Conservation (phyloP, 2,329 filamentous ascomycete genomes). For the Calonectria multiphialidica region DNA sequence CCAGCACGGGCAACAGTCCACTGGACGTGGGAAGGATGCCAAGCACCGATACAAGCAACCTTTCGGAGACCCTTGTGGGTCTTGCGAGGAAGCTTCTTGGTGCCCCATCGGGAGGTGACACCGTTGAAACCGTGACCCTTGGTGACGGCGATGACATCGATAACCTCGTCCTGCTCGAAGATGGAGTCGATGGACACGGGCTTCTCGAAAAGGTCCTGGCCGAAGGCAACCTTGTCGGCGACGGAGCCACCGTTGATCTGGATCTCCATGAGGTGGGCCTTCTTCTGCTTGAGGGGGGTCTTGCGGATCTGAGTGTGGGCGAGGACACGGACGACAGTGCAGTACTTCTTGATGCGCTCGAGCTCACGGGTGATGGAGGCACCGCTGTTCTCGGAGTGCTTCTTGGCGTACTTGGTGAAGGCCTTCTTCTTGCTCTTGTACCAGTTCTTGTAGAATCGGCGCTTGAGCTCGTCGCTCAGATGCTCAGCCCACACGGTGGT, state of each 20-base stretch:
- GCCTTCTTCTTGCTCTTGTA: slow-evolving; percentile 99
- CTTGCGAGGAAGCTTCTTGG: slow-evolving; percentile 99
- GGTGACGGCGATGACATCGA: slow-evolving; percentile 99
- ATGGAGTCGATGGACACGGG: slow-evolving; percentile 90
- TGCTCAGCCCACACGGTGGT: slow-evolving; percentile 99
- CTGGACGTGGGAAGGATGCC: slow-evolving; percentile 99
- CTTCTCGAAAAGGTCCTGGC: slow-evolving; percentile 98
- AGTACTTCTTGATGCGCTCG: slow-evolving; percentile 99
- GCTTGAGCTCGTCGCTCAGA: slow-evolving; percentile 97
- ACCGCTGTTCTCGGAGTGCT: slow-evolving; percentile 95
- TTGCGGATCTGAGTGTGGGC: slow-evolving; percentile 99
- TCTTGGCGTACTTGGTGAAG: slow-evolving; percentile 99
- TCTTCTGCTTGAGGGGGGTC: slow-evolving; percentile 99
- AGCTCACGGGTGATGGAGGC: slow-evolving; percentile 95
- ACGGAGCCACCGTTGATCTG: slow-evolving; percentile 98
- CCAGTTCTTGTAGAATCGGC: slow-evolving; percentile 99
- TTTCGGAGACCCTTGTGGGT: slow-evolving; percentile 99
- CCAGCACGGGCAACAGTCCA: slow-evolving; percentile 99
- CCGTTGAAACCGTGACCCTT: slow-evolving; percentile 99
- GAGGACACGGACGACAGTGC: slow-evolving; percentile 98
- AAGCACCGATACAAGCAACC: slow-evolving; percentile 99
- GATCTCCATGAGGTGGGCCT: slow-evolving; percentile 99
- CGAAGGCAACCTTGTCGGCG: slow-evolving; percentile 97
- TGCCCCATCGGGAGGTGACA: slow-evolving; percentile 98
- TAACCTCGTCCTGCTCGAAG: slow-evolving; percentile 99